phyloP scores from a whole-genome alignment of 2,329 filamentous ascomycete species.

The Colletotrichum aenigma region DNA sequence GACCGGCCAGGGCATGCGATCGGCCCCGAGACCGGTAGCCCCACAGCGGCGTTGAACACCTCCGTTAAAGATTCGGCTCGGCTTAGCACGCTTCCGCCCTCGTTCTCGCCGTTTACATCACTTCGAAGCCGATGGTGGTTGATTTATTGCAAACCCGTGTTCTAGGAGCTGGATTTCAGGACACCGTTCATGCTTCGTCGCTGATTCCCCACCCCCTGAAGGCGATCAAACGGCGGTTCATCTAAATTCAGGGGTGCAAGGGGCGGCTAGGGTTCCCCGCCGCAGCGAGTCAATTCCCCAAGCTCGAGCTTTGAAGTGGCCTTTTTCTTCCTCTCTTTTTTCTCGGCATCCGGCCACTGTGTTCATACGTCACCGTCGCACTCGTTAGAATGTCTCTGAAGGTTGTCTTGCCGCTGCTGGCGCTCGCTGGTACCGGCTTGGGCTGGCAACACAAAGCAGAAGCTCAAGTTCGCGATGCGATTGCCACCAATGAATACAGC shows the following conservation, averaged over 20 bases:
- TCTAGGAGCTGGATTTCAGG: background rate
- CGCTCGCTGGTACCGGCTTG: background rate
- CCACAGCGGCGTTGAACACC: background rate
- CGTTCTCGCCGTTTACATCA: background rate
- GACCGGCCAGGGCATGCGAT: background rate
- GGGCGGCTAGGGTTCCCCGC: slow-evolving; percentile 3
- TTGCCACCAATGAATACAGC: slow-evolving; percentile 23
- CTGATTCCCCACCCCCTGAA: background rate
- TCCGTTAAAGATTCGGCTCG: background rate
- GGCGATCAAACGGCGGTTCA: slow-evolving; percentile 12
- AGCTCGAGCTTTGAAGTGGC: background rate
- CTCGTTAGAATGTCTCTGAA: slow-evolving; percentile 1
- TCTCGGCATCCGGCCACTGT: background rate
- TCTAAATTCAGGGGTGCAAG: slow-evolving; percentile 6
- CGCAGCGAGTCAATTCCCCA: slow-evolving; percentile 6
- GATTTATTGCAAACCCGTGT: accelerated
- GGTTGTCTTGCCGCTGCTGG: slow-evolving; percentile 7
- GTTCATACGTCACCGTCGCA: slow-evolving; percentile 1
- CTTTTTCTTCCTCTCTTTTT: background rate
- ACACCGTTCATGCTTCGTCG: background rate
- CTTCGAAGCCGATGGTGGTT: background rate
- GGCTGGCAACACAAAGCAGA: slow-evolving; percentile 13
- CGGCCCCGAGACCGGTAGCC: background rate
- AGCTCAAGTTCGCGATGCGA: background rate
- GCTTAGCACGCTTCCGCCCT: background rate